Evolutionary conservation across 202 grass and related monocot genomes (phyloP).

Genomic region (Digitaria exilis): DNA sequence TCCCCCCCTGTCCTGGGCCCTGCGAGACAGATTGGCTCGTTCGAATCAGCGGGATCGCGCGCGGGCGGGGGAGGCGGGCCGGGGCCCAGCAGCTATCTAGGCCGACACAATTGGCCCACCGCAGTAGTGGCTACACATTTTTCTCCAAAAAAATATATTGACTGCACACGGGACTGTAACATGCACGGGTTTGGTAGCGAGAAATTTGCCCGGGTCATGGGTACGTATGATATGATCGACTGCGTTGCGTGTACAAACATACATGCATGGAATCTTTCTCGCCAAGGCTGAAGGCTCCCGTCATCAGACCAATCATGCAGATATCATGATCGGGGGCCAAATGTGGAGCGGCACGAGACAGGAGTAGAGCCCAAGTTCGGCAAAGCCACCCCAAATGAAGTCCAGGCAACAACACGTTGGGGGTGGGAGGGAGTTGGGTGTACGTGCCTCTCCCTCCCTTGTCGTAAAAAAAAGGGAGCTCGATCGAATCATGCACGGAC

Average conservation of each 20-base stretch:
- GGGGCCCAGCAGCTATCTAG: neutral
- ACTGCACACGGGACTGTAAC: too few relatives aligned
- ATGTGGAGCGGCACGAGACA: neutral
- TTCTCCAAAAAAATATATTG: too few relatives aligned
- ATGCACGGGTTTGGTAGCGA: neutral
- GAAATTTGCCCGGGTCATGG: neutral
- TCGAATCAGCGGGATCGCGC: neutral
- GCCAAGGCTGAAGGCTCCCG: neutral
- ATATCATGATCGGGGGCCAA: neutral
- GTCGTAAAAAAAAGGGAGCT: too few relatives aligned
- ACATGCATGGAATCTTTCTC: neutral
- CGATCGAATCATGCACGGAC: too few relatives aligned
- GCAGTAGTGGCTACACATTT: too few relatives aligned
- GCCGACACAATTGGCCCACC: neutral
- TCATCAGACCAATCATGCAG: neutral
- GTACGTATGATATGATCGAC: too few relatives aligned
- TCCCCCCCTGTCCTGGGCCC: too few relatives aligned
- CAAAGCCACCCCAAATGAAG: neutral
- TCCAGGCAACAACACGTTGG: neutral
- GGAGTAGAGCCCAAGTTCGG: conserved; percentile 24
- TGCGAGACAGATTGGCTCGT: neutral
- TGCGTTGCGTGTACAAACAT: too few relatives aligned
- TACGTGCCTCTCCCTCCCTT: too few relatives aligned
- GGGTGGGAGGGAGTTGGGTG: too few relatives aligned
- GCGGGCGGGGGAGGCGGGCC: neutral